These are phyloP conservation scores for Panellus pusillus DNA, from an alignment of 768 basidiomycete genomes.

Conservation along the genomic window DNA sequence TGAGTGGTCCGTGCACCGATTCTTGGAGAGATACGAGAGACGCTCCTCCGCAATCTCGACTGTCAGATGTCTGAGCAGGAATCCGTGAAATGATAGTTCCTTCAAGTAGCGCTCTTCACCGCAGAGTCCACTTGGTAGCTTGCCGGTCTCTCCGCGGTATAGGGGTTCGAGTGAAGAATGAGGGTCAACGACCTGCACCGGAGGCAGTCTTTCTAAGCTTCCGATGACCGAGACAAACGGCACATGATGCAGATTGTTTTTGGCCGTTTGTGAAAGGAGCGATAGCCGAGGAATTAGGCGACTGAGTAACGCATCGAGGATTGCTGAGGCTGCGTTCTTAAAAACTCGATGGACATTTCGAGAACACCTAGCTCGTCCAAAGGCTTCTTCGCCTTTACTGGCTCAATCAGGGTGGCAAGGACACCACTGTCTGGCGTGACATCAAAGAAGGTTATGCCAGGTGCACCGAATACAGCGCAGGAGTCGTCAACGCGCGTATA, in stretches of 20 bases:
- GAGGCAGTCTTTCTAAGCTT: not conserved
- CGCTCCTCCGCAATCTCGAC: constrained; percentile 13
- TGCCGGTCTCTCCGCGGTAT: constrained; percentile 15
- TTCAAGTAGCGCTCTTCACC: not conserved
- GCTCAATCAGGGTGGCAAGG: constrained; percentile 8
- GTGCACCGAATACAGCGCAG: constrained; percentile 18
- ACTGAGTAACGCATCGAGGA: constrained; percentile 17
- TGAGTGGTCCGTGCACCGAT: not conserved
- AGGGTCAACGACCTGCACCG: constrained; percentile 22
- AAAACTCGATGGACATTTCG: constrained; percentile 12
- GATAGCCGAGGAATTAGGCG: constrained; percentile 18
- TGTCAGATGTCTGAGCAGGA: constrained; percentile 4
- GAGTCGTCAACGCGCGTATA: constrained; percentile 16
- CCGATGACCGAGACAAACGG: constrained; percentile 15
- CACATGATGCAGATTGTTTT: constrained; percentile 6
- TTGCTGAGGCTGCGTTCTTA: constrained; percentile 11
- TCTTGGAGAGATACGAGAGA: constrained; percentile 2
- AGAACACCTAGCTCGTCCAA: constrained; percentile 20
- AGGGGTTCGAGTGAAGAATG: constrained; percentile 16
- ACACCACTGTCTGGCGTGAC: constrained; percentile 4
- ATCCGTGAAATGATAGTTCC: constrained; percentile 1
- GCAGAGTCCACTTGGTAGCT: constrained; percentile 16
- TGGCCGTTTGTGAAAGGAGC: constrained; percentile 5
- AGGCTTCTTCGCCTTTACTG: not conserved
- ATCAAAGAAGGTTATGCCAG: constrained; percentile 20